phyloP scores from a whole-genome alignment of 495 filamentous ascomycete species.

The Aspergillus wentii region DNA sequence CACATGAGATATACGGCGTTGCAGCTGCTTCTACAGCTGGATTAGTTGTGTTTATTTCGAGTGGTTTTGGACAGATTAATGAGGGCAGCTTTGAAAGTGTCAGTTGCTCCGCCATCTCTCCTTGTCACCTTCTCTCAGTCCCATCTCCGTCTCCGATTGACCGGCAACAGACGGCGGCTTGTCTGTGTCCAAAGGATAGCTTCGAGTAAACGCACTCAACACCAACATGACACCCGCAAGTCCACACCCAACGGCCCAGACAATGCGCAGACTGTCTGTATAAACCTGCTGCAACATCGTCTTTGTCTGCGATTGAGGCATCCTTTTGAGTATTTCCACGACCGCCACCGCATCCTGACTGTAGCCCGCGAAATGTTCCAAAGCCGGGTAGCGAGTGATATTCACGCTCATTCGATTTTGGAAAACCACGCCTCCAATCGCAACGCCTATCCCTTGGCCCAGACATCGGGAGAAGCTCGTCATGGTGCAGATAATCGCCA shows the following conservation, averaged over 20 bases:
- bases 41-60: too few species aligned
- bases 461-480: conserved; percentile 55
- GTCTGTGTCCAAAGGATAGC: too few species aligned
- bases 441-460: conserved; percentile 56
- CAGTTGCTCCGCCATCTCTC: too few species aligned
- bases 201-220: conserved; percentile 43
- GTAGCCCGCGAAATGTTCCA: conserved; percentile 37
- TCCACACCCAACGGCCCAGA: conserved; percentile 54
- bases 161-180: too few species aligned
- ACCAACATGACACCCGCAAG: conserved; percentile 45
- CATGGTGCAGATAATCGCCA: conserved; percentile 52
- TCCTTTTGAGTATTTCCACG: conserved; percentile 53
- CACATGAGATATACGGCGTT: too few species aligned
- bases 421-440: conserved; percentile 48
- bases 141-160: too few species aligned
- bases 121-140: too few species aligned
- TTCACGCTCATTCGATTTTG: conserved; percentile 48
- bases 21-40: too few species aligned
- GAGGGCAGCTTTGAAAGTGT: too few species aligned
- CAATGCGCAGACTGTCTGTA: conserved; percentile 49
- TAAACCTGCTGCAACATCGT: conserved; percentile 47
- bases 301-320: conserved; percentile 39
- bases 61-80: too few species aligned
- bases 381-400: conserved; percentile 32
- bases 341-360: conserved; percentile 55